Percentiles rank a stretch among this genome's conserved stretches.
These are phyloP conservation scores for Echites panduratus DNA, from an alignment of 257 asterid species.

Conservation along the genomic window DNA sequence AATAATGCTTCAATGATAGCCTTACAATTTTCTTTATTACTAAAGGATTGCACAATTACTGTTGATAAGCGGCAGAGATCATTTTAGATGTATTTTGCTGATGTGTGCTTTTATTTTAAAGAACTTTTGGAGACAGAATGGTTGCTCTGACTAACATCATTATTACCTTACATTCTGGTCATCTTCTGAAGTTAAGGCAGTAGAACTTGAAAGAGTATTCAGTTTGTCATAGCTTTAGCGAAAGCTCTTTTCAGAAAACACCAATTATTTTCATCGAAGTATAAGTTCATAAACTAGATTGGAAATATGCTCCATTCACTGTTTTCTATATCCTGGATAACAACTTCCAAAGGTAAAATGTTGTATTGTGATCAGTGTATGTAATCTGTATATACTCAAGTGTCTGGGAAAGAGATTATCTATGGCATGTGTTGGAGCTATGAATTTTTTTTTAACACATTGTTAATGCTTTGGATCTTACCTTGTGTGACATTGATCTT, in stretches of 20 bases:
- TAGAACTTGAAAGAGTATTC: background rate
- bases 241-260: background rate
- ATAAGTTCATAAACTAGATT: background rate
- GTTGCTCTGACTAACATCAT: background rate
- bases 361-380: background rate
- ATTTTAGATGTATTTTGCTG: background rate
- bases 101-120: background rate
- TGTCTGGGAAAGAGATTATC: background rate
- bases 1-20: background rate
- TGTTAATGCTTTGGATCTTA: background rate
- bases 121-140: background rate
- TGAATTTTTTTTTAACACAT: background rate
- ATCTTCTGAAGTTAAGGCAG: background rate
- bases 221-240: background rate
- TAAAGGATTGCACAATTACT: background rate
- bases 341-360: background rate
- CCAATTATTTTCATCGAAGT: background rate
- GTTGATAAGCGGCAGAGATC: background rate
- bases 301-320: background rate
- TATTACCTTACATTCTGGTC: background rate
- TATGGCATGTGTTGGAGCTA: background rate
- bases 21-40: background rate
- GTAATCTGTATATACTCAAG: background rate
- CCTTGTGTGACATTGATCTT: background rate
- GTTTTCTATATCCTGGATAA: background rate